Evolutionary conservation across 1,284 basidiomycete genomes (phyloP).

Genomic region (Trichosporon sp.): DNA sequence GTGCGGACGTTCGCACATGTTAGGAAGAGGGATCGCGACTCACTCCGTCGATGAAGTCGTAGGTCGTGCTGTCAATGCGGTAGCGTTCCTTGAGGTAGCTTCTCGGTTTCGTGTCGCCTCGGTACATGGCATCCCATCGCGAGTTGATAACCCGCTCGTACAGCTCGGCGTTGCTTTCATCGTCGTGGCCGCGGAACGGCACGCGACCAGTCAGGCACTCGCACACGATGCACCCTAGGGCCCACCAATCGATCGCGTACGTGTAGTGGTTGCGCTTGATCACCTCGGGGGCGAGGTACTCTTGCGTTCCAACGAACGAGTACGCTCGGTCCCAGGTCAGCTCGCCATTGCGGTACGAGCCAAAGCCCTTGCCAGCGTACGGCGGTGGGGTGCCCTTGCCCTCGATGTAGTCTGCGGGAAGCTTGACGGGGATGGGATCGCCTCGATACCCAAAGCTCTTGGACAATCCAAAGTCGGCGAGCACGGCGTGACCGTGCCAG

Average conservation of each 20-base stretch:
- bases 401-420: slow-evolving; percentile 19
- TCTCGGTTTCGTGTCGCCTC: slow-evolving; percentile 12
- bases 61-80: slow-evolving; percentile 84
- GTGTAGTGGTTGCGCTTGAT: slow-evolving; percentile 85
- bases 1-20: slow-evolving; percentile 5
- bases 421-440: slow-evolving; percentile 32
- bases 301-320: slow-evolving; percentile 60
- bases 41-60: slow-evolving; percentile 79
- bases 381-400: slow-evolving; percentile 19
- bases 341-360: slow-evolving; percentile 20
- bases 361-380: slow-evolving; percentile 21
- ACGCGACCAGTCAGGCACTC: slow-evolving; percentile 62
- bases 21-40: slow-evolving; percentile 8
- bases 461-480: slow-evolving; percentile 81
- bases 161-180: slow-evolving; percentile 19
- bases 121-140: slow-evolving; percentile 38
- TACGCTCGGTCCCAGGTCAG: slow-evolving; percentile 22
- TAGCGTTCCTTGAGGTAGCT: slow-evolving; percentile 16
- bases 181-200: slow-evolving; percentile 20
- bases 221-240: slow-evolving; percentile 91
- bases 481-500: slow-evolving; percentile 84
- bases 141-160: slow-evolving; percentile 25
- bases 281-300: slow-evolving; percentile 87
- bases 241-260: slow-evolving; percentile 97
- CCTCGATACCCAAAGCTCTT: slow-evolving; percentile 41